Conservation (phyloP, 306 rosid species). For the Cyamopsis tetragonoloba region DNA sequence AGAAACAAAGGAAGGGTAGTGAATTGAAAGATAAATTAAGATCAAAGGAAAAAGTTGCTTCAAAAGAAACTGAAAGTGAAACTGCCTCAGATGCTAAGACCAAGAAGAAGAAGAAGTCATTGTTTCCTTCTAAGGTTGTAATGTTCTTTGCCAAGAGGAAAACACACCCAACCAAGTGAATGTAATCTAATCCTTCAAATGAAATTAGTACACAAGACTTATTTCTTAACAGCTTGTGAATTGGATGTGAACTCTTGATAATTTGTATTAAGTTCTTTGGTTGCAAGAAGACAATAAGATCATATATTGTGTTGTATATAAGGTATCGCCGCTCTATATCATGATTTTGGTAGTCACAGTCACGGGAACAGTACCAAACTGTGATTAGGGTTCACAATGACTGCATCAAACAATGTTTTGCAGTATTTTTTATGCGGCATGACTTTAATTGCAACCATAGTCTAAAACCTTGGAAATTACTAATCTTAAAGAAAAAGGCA, state of each 20-base stretch:
- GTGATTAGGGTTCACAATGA: too few relatives aligned
- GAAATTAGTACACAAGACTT: neutral
- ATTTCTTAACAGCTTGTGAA: neutral
- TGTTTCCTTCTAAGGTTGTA: constrained; percentile 58
- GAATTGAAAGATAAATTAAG: constrained; percentile 34
- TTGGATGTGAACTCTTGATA: constrained; percentile 11
- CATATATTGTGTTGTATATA: constrained; percentile 23
- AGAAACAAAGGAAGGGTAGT: constrained; percentile 46
- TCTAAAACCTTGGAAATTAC: too few relatives aligned
- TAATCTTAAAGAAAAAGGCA: neutral
- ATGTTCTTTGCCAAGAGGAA: constrained; percentile 81
- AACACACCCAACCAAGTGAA: constrained; percentile 45
- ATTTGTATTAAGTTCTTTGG: constrained; percentile 13
- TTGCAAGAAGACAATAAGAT: neutral
- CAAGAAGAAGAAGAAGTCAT: constrained; percentile 78
- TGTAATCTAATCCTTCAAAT: constrained; percentile 28
- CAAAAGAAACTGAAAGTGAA: constrained; percentile 29
- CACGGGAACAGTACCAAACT: too few relatives aligned
- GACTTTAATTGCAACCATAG: too few relatives aligned
- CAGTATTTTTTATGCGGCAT: too few relatives aligned
- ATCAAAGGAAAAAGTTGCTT: constrained; percentile 32
- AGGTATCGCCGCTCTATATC: neutral
- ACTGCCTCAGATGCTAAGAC: constrained; percentile 49
- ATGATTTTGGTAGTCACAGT: too few relatives aligned
- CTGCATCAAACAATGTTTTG: too few relatives aligned